These are phyloP conservation scores for Lachnellula arida DNA, from an alignment of 2,329 filamentous ascomycete genomes.

Conservation along the genomic window DNA sequence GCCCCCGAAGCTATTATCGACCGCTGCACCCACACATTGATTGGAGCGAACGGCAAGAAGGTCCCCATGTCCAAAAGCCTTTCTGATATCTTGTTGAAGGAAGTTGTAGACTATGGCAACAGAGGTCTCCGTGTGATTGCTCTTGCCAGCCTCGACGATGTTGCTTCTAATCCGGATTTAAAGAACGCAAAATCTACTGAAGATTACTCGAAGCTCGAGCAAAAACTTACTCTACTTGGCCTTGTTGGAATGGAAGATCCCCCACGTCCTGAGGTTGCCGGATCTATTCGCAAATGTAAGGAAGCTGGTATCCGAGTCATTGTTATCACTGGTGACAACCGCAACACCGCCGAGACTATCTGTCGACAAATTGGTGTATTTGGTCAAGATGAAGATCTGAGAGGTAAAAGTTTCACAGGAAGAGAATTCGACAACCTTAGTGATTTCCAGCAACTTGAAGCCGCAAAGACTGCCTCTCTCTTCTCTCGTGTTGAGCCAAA, in stretches of 20 bases:
- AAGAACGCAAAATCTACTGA: conserved; percentile 72
- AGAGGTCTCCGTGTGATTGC: conserved; percentile 92
- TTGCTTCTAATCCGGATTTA: conserved; percentile 65
- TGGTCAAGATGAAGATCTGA: conserved; percentile 71
- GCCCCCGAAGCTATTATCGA: conserved; percentile 93
- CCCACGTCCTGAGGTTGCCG: conserved; percentile 84
- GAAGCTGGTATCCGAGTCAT: conserved; percentile 93
- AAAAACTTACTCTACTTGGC: conserved; percentile 89
- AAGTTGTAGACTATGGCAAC: conserved; percentile 88
- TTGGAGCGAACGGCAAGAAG: conserved; percentile 74
- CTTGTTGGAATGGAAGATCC: conserved; percentile 96
- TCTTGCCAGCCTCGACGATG: conserved; percentile 76
- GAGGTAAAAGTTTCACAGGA: conserved; percentile 91
- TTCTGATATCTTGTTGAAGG: conserved; percentile 63
- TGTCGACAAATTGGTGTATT: conserved; percentile 97
- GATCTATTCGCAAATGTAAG: conserved; percentile 82
- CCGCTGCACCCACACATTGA: conserved; percentile 76
- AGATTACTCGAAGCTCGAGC: conserved; percentile 84
- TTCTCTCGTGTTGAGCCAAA: conserved; percentile 95
- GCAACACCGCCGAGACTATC: conserved; percentile 94
- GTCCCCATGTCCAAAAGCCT: conserved; percentile 69
- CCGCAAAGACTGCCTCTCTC: conserved; percentile 78
- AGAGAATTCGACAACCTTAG: conserved; percentile 87
- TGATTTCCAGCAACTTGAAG: conserved; percentile 73
- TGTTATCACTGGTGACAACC: conserved; percentile 97